phyloP scores from a whole-genome alignment of 371 early-diverging fungal species.

The Rhizopus sp. region DNA sequence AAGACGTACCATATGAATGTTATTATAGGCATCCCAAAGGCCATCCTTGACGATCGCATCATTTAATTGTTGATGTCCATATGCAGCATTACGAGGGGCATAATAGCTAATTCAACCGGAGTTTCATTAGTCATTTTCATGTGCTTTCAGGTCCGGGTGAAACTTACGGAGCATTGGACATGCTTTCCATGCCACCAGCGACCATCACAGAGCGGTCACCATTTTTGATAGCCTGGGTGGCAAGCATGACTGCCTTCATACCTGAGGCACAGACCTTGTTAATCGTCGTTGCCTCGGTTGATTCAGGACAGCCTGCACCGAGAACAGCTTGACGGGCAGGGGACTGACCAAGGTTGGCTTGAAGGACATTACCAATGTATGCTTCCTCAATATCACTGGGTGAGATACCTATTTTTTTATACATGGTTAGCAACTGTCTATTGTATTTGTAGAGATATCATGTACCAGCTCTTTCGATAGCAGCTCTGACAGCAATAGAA shows the following conservation, averaged over 20 bases:
- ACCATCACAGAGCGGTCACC: slow-evolving; percentile 70
- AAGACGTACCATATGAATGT: slow-evolving; percentile 54
- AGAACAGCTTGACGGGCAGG: slow-evolving; percentile 86
- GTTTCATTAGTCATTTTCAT: slow-evolving; percentile 16
- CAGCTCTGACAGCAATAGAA: slow-evolving; percentile 65
- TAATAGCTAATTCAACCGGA: slow-evolving; percentile 51
- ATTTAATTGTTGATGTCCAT: slow-evolving; percentile 80
- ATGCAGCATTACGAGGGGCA: slow-evolving; percentile 65
- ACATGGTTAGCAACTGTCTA: background rate
- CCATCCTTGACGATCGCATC: slow-evolving; percentile 96
- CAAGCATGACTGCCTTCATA: slow-evolving; percentile 85
- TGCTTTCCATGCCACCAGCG: slow-evolving; percentile 96
- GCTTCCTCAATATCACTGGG: slow-evolving; percentile 84
- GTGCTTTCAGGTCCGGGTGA: background rate
- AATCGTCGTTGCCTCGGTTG: slow-evolving; percentile 85
- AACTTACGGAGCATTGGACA: slow-evolving; percentile 89
- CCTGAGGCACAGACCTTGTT: slow-evolving; percentile 97
- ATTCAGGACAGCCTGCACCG: slow-evolving; percentile 73
- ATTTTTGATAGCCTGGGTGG: slow-evolving; percentile 66
- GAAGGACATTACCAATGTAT: slow-evolving; percentile 89
- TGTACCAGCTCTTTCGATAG: too few species aligned
- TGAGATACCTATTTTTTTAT: slow-evolving; percentile 46
- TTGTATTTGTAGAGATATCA: too few species aligned
- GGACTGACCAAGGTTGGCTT: slow-evolving; percentile 81
- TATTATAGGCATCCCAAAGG: slow-evolving; percentile 91